phyloP scores from a whole-genome alignment of 257 asterid genomes.

The Forsythia suspensa region DNA sequence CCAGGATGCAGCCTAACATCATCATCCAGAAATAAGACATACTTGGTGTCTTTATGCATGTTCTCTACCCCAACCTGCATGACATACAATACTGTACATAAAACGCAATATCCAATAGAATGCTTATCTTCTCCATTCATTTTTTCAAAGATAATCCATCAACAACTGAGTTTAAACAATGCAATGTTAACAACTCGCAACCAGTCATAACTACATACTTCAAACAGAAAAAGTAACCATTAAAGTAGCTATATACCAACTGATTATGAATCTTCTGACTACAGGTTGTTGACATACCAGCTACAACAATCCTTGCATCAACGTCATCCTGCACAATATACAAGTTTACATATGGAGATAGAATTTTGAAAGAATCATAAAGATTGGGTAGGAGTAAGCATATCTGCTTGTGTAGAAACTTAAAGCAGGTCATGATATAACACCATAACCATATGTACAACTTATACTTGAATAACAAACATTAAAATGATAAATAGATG shows the following conservation, averaged over 20 bases:
- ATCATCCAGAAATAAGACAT: constrained; percentile 92
- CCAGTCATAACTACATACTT: background rate
- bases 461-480: constrained; percentile 11
- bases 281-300: constrained; percentile 93
- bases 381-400: constrained; percentile 4
- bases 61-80: constrained; percentile 89
- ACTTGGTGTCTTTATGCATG: constrained; percentile 91
- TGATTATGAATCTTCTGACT: constrained; percentile 99
- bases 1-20: constrained; percentile 99
- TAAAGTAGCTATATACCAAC: constrained; percentile 53
- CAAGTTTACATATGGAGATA: constrained; percentile 18
- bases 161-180: constrained; percentile 12
- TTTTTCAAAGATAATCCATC: background rate
- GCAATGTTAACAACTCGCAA: constrained; percentile 3
- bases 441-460: constrained; percentile 3
- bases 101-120: constrained; percentile 9
- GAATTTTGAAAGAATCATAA: constrained; percentile 1
- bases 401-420: constrained; percentile 12
- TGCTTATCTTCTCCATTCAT: constrained; percentile 14
- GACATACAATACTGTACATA: constrained; percentile 12
- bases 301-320: constrained; percentile 73
- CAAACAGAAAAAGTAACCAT: constrained; percentile 15
- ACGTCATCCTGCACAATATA: constrained; percentile 63
- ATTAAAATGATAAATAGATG: background rate
- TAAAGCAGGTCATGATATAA: constrained; percentile 9